Conservation (phyloP, 2,329 filamentous ascomycete species). For the Cercospora nicotianae region DNA sequence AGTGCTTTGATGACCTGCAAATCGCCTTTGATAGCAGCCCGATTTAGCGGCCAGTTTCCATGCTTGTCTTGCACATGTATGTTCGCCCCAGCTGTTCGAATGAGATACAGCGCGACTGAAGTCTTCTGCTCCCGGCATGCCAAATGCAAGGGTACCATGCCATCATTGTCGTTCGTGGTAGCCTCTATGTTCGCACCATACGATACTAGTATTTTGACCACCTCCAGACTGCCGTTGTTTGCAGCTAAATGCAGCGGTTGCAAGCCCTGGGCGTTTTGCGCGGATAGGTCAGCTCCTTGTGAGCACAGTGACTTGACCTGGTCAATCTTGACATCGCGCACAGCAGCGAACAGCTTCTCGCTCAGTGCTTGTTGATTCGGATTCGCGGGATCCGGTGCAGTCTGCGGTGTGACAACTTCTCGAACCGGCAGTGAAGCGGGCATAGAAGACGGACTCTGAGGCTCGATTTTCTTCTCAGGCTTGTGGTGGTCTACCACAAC, state of each 20-base stretch:
- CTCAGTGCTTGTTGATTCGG: background rate
- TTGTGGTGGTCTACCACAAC: background rate
- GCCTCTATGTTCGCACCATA: background rate
- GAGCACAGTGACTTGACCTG: background rate
- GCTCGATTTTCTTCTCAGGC: background rate
- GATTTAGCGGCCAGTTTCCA: background rate
- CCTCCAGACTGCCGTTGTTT: background rate
- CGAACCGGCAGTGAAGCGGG: background rate
- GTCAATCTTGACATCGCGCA: background rate
- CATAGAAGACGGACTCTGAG: background rate
- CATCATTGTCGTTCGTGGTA: background rate
- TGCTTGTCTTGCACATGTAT: background rate
- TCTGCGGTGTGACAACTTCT: background rate
- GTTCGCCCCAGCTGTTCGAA: background rate
- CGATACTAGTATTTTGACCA: background rate
- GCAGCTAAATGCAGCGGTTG: background rate
- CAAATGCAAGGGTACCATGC: background rate
- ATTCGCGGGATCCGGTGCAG: background rate
- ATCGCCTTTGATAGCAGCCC: background rate
- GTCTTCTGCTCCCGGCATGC: background rate
- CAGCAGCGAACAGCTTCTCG: background rate
- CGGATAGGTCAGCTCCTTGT: background rate
- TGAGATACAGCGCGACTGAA: background rate
- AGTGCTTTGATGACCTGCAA: constrained; percentile 1
- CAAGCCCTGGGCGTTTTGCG: background rate